Conservation (phyloP, 139 green algal species). For the Chlamydomonas eustigma region DNA sequence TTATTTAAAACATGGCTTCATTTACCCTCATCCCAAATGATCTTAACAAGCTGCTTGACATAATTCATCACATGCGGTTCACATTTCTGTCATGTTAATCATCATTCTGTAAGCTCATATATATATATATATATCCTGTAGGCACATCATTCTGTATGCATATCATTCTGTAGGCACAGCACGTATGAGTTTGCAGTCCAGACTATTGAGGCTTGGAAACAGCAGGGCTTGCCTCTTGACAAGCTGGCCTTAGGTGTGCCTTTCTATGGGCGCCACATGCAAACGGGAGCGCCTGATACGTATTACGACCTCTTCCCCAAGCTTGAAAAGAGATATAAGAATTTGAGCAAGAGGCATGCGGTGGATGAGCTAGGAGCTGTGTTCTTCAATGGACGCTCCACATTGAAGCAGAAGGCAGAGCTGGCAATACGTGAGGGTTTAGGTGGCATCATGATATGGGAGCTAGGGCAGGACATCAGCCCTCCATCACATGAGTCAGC, state of each 20-base stretch:
- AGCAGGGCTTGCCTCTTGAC: not conserved
- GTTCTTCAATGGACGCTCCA: slow-evolving; percentile 7
- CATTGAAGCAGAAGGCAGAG: not conserved
- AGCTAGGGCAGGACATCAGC: slow-evolving; percentile 5
- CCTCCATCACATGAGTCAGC: not conserved
- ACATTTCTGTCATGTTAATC: too few species aligned
- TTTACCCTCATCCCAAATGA: too few species aligned
- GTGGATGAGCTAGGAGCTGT: not conserved
- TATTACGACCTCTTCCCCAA: not conserved
- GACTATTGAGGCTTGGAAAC: not conserved
- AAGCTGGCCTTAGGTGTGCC: not conserved
- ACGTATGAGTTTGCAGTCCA: not conserved
- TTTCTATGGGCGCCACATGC: not conserved
- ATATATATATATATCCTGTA: too few species aligned
- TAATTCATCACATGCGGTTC: too few species aligned
- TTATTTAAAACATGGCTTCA: too few species aligned
- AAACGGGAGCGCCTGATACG: not conserved
- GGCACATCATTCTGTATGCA: too few species aligned
- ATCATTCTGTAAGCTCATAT: too few species aligned
- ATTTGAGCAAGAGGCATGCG: not conserved
- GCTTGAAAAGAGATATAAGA: not conserved
- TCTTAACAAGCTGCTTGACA: too few species aligned
- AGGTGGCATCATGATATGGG: slow-evolving; percentile 2
- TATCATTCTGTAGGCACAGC: slow-evolving; percentile 1
- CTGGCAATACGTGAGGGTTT: not conserved